Evolutionary conservation across 164 flowering plant species (phyloP), one percentile per base, ranked within the genome.

Genomic region (Akebia trifoliata): DNA sequence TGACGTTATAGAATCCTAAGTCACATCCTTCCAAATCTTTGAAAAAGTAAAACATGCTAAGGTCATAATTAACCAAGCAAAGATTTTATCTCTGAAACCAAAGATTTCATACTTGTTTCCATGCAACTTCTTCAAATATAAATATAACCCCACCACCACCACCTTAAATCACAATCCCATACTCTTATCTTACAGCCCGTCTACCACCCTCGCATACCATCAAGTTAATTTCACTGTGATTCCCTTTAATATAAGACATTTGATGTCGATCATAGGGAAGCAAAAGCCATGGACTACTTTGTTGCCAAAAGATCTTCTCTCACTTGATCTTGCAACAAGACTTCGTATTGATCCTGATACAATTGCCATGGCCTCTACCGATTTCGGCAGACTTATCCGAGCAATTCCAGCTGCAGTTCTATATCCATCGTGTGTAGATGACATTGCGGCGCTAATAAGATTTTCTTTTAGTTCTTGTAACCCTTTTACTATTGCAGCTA

Each of bases 361-460:
- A 15, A 56, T 71, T 1, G 44, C 6, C 24, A 3, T 28, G 10
- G 86, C 85, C 29, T 73, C 98, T 0, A 50, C 20, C 1, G 98
- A 92, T 58, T 89, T 65, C 44, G 98, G 98, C 38, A 72, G 76
- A 26, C 56, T 81, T 1, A 63, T 64, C 7, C 56, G 29, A 22
- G 44, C 54, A 11, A 39, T 14, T 4, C 94, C 97, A 0, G 63
- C 79, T 0, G 93, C 85, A 0, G 91, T 92, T 31, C 77, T 89
- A 17, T 55, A 54, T 46, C 98, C 98, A 4, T 55, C 81, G 0
- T 73, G 87, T 28, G 8, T 56, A 0, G 22, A 64, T 0, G 97
- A 89, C 68, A 74, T 92, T 2, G 57, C 61, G 1, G 21, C 70
- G 5, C 66, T 91, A 6, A 35, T 87, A 28, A 72, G 64, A 10